Conservation (phyloP, 148 eudicot species). For the Chenopodium quinoa region DNA sequence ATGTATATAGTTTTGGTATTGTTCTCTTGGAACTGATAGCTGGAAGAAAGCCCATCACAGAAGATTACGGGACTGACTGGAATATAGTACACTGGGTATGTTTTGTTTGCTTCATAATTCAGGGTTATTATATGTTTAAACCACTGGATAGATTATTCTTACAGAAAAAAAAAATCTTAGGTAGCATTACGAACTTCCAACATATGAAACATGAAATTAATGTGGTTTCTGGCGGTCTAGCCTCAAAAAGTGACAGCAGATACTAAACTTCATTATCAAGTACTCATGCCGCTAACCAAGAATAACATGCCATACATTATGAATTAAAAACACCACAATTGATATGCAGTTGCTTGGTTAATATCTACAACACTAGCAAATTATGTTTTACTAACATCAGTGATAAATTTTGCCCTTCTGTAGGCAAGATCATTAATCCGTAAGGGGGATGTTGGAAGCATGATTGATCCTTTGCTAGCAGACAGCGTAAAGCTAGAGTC, state of each 20-base stretch:
- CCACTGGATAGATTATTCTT: background rate
- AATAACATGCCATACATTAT: background rate
- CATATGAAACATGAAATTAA: background rate
- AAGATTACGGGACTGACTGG: conserved; percentile 82
- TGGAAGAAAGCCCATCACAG: conserved; percentile 86
- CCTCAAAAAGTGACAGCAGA: background rate
- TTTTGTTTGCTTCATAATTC: conserved; percentile 4
- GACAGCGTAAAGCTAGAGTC: conserved; percentile 69
- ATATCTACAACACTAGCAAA: background rate
- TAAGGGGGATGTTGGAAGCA: conserved; percentile 85
- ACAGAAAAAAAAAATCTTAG: background rate
- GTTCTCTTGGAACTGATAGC: conserved; percentile 88
- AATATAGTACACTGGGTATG: conserved; percentile 97
- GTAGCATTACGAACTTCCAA: background rate
- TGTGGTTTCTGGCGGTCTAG: background rate
- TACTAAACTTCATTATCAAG: background rate
- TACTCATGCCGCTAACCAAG: background rate
- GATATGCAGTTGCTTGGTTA: background rate
- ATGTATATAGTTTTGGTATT: conserved; percentile 88
- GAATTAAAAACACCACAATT: background rate
- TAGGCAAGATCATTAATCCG: conserved; percentile 89
- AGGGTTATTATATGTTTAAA: background rate
- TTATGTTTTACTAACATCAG: conserved; percentile 3
- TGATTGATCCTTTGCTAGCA: conserved; percentile 68
- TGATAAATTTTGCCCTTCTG: conserved; percentile 4